Evolutionary conservation across 2,329 filamentous ascomycete species (phyloP), one percentile per base, ranked within the genome.

Genomic region (Fusarium musae): DNA sequence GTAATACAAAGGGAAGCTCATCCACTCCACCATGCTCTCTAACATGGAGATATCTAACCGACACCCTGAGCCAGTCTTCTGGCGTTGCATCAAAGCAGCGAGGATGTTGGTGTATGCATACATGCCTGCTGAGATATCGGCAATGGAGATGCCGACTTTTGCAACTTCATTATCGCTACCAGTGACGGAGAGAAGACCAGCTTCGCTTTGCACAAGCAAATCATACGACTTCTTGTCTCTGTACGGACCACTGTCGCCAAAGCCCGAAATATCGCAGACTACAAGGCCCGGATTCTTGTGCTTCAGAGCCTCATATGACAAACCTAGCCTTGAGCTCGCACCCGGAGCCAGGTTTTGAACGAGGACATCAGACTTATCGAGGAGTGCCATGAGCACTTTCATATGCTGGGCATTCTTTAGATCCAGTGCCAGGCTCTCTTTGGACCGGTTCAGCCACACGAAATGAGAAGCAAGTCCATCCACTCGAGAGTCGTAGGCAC

Each of bases 21-120:
- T 90, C 88, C 88, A 90, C 73, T 90, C 88, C 0, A 85, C 82
- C 87, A 89, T 87, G 53, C 84, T 84, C 75, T 90, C 88, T 12
- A 90, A 80, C 88, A 90, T 90, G 4, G 86, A 88, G 21, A 90
- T 85, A 47, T 90, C 88, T 26, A 89, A 26, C 82, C 23, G 83
- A 81, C 37, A 84, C 0, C 88, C 88, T 36, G 79, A 79, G 1
- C 86, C 86, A 0, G 86, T 86, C 70, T 84, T 87, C 2, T 77
- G 80, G 1, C 88, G 84, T 71, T 86, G 84, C 26, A 88, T 73
- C 8, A 89, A 68, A 0, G 87, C 87, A 0, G 84, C 85, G 8
- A 89, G 78, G 42, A 89, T 87, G 59, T 85, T 87, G 32, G 82
- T 83, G 72, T 86, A 87, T 2, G 87, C 87, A 61, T 87, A 87